Percentiles rank a stretch among this genome's conserved stretches.
phyloP scores from a whole-genome alignment of 2,329 filamentous ascomycete genomes.

The Aaosphaeria pasadenensis region DNA sequence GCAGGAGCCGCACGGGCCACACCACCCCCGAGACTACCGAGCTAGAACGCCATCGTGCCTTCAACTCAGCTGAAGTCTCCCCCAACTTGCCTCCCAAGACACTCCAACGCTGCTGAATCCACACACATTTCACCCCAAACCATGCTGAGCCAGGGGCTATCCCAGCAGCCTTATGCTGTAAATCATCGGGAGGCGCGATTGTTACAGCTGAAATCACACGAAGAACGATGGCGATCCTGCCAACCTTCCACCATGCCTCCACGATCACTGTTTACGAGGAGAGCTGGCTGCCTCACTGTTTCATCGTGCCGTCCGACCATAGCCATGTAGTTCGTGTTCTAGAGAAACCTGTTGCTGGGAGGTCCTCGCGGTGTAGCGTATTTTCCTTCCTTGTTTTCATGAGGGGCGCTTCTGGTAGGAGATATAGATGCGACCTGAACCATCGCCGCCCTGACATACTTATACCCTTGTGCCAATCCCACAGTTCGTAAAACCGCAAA shows the following conservation, averaged over 20 bases:
- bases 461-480: conserved; percentile 31
- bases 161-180: conserved; percentile 30
- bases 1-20: conserved; percentile 12
- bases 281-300: conserved; percentile 14
- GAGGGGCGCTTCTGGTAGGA: conserved; percentile 7
- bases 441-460: conserved; percentile 18
- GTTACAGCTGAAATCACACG: conserved; percentile 31
- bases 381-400: conserved; percentile 8
- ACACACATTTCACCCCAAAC: conserved; percentile 1
- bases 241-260: conserved; percentile 17
- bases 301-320: conserved; percentile 8
- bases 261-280: conserved; percentile 12
- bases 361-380: conserved; percentile 4
- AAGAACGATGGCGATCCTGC: conserved; percentile 22
- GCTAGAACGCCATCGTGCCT: conserved; percentile 26
- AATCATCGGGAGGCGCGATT: conserved; percentile 28
- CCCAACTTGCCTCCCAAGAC: conserved; percentile 17
- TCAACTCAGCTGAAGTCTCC: conserved; percentile 27
- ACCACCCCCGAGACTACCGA: conserved; percentile 3
- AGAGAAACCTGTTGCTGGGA: neutral
- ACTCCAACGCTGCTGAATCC: conserved; percentile 12
- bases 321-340: neutral
- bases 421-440: conserved; percentile 21
- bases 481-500: conserved; percentile 14
- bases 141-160: conserved; percentile 16